phyloP scores from a whole-genome alignment of 805 yeast genomes.

The Sungouiella blattae region DNA sequence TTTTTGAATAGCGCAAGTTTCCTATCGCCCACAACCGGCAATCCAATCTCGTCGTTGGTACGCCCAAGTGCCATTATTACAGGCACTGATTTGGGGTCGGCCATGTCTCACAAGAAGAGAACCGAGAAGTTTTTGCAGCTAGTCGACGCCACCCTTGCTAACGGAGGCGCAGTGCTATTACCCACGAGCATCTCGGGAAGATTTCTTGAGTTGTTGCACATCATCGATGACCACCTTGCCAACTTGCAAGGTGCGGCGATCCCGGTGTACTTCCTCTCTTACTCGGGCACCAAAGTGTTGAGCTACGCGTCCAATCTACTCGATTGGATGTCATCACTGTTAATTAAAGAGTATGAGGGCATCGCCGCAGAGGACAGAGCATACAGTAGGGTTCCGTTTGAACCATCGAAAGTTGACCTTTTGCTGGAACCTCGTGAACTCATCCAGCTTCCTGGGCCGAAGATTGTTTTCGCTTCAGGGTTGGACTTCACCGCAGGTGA shows the following conservation, averaged over 20 bases:
- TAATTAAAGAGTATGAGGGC: slow-evolving; percentile 80
- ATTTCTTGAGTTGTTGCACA: slow-evolving; percentile 70
- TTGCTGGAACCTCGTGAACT: slow-evolving; percentile 57
- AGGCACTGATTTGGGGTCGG: slow-evolving; percentile 63
- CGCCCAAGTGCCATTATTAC: slow-evolving; percentile 85
- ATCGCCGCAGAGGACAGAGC: slow-evolving; percentile 17
- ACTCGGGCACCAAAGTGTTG: slow-evolving; percentile 72
- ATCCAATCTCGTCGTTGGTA: slow-evolving; percentile 57
- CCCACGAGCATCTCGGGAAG: slow-evolving; percentile 83
- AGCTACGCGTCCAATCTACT: slow-evolving; percentile 83
- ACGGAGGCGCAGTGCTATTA: slow-evolving; percentile 76
- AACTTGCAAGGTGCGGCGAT: slow-evolving; percentile 44
- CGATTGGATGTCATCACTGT: slow-evolving; percentile 93
- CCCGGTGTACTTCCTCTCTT: slow-evolving; percentile 75
- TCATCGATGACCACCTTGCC: slow-evolving; percentile 65
- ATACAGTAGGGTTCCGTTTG: slow-evolving; percentile 65
- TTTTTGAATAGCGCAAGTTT: slow-evolving; percentile 72
- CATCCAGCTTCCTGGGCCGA: slow-evolving; percentile 57
- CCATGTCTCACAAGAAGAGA: slow-evolving; percentile 57
- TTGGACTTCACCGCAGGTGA: slow-evolving; percentile 63
- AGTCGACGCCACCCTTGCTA: slow-evolving; percentile 61
- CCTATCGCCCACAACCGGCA: slow-evolving; percentile 49
- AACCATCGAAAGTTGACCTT: slow-evolving; percentile 56
- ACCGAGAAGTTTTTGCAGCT: slow-evolving; percentile 60
- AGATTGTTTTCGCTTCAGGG: slow-evolving; percentile 77